Conservation (phyloP, 495 filamentous ascomycete species). For the Penicillium steckii region DNA sequence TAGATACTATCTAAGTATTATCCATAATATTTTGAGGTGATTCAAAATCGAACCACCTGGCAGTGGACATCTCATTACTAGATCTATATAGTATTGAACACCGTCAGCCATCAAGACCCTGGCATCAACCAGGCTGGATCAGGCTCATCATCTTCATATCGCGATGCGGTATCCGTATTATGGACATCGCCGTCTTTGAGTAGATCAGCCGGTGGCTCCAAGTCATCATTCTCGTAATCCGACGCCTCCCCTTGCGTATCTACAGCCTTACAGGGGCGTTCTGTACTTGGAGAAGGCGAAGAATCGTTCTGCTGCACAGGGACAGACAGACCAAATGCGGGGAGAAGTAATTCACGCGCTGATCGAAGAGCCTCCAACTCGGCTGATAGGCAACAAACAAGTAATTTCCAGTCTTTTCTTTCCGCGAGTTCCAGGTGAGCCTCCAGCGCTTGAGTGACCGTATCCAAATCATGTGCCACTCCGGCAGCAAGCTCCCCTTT, state of each 20-base stretch:
- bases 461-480: constrained; percentile 44
- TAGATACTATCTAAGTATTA: too few relatives aligned
- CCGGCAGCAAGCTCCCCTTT: constrained; percentile 31
- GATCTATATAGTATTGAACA: neutral
- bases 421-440: constrained; percentile 41
- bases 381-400: constrained; percentile 84
- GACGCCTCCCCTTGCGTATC: constrained; percentile 14
- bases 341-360: constrained; percentile 62
- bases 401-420: constrained; percentile 73
- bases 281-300: constrained; percentile 3
- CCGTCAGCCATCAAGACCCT: constrained; percentile 16
- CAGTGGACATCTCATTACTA: neutral
- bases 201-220: constrained; percentile 41
- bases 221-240: constrained; percentile 30
- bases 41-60: too few relatives aligned
- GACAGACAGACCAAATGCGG: constrained; percentile 25
- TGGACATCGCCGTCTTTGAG: constrained; percentile 31
- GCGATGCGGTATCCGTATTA: constrained; percentile 22
- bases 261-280: constrained; percentile 1
- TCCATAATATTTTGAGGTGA: too few relatives aligned
- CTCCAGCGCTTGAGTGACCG: constrained; percentile 40
- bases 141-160: constrained; percentile 48
- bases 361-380: constrained; percentile 82
- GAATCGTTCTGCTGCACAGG: constrained; percentile 3
- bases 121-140: constrained; percentile 50